These are phyloP conservation scores for Persicaria maculosa DNA, from an alignment of 148 eudicot species.

Conservation along the genomic window DNA sequence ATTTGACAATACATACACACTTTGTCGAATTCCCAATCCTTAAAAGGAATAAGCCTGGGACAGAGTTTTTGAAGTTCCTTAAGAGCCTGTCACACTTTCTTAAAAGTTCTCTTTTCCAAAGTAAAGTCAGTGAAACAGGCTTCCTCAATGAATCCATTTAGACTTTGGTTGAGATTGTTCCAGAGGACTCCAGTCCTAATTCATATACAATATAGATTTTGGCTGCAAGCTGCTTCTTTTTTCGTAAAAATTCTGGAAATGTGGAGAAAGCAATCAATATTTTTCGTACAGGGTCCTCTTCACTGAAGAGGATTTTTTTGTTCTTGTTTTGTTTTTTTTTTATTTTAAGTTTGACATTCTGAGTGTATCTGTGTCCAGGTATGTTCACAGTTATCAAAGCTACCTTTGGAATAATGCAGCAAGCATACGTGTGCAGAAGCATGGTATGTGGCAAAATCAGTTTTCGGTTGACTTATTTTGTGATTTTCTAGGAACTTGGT, in stretches of 20 bases:
- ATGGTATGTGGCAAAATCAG: constrained; percentile 41
- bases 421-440: constrained; percentile 69
- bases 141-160: not conserved
- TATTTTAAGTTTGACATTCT: constrained; percentile 7
- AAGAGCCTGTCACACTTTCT: not conserved
- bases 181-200: not conserved
- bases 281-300: not conserved
- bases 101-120: not conserved
- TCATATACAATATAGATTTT: not conserved
- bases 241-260: not conserved
- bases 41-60: not conserved
- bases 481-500: not conserved
- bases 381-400: constrained; percentile 95
- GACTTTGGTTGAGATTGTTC: not conserved
- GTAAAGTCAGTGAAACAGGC: not conserved
- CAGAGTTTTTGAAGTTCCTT: not conserved
- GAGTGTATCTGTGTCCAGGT: constrained; percentile 45
- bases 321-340: not conserved
- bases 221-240: not conserved
- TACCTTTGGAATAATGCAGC: constrained; percentile 96
- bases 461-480: not conserved
- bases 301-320: not conserved
- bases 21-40: not conserved
- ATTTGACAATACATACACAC: not conserved
- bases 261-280: not conserved